A percentile compares a stretch with the other conserved stretches of the same genome.
Conservation (phyloP, 2,329 filamentous ascomycete genomes). For the Colletotrichum neosansevieriae region DNA sequence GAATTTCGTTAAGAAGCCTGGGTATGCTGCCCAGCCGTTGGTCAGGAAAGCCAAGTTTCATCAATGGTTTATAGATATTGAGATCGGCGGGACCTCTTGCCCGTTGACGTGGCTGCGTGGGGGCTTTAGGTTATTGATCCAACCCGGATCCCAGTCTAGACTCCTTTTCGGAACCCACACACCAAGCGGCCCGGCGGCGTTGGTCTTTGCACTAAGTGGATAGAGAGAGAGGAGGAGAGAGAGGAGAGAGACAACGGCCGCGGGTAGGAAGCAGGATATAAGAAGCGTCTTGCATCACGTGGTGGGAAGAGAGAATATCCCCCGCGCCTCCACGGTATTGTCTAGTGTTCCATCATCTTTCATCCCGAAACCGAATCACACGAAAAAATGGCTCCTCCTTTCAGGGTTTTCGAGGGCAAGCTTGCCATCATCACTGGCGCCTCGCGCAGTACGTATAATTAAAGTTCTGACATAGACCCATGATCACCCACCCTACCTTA, state of each 20-base stretch:
- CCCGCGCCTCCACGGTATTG: conserved; percentile 15
- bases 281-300: conserved; percentile 32
- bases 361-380: conserved; percentile 11
- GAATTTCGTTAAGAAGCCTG: neutral
- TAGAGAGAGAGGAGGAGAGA: neutral
- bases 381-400: conserved; percentile 53
- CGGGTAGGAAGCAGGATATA: conserved; percentile 12
- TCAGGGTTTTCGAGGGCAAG: conserved; percentile 72
- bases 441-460: conserved; percentile 71
- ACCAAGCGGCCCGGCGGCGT: conserved; percentile 19
- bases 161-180: conserved; percentile 3
- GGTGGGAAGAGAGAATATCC: neutral
- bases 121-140: conserved; percentile 14
- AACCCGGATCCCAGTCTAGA: conserved; percentile 10
- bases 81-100: conserved; percentile 22
- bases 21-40: neutral
- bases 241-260: neutral
- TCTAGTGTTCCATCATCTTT: conserved; percentile 2
- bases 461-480: neutral
- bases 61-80: conserved; percentile 13
- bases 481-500: neutral
- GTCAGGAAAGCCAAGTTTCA: conserved; percentile 10
- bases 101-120: conserved; percentile 35
- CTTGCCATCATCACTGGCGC: conserved; percentile 83
- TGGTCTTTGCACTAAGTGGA: conserved; percentile 7